Conservation (phyloP, 192 early-diverging fungal genomes). For the Pilaira anomala region DNA sequence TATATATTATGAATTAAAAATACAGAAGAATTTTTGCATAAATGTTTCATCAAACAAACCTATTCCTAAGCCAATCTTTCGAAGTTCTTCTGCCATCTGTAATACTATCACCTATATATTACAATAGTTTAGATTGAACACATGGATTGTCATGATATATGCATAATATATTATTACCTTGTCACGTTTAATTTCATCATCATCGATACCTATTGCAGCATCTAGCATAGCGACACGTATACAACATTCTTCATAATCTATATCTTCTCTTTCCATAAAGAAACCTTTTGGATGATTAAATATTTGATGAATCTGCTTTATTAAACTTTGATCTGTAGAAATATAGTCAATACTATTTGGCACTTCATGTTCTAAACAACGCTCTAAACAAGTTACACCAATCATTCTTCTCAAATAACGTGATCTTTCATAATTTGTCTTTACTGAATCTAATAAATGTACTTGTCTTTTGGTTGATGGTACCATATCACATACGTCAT, state of each 20-base stretch:
- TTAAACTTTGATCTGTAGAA: background rate
- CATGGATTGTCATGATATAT: background rate
- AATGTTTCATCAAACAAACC: background rate
- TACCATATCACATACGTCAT: background rate
- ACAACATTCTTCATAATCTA: slow-evolving; percentile 6
- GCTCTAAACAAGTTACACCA: background rate
- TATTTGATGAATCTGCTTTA: background rate
- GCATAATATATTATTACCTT: background rate
- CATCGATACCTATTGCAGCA: slow-evolving; percentile 1
- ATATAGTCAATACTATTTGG: background rate
- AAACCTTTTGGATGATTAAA: slow-evolving; percentile 4
- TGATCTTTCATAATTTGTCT: background rate
- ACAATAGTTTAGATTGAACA: background rate
- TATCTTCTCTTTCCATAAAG: background rate
- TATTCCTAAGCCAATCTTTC: background rate
- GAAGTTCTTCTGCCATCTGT: background rate
- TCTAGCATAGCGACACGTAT: slow-evolving; percentile 9
- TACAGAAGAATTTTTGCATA: background rate
- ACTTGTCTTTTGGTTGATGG: background rate
- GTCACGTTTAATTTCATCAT: background rate
- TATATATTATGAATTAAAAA: background rate
- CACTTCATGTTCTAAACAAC: background rate
- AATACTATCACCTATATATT: background rate
- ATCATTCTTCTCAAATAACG: background rate
- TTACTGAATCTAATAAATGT: slow-evolving; percentile 4